Evolutionary conservation across 179 eudicot species (phyloP), one percentile per base, ranked within the genome.

Genomic region (Silene noctiflora): DNA sequence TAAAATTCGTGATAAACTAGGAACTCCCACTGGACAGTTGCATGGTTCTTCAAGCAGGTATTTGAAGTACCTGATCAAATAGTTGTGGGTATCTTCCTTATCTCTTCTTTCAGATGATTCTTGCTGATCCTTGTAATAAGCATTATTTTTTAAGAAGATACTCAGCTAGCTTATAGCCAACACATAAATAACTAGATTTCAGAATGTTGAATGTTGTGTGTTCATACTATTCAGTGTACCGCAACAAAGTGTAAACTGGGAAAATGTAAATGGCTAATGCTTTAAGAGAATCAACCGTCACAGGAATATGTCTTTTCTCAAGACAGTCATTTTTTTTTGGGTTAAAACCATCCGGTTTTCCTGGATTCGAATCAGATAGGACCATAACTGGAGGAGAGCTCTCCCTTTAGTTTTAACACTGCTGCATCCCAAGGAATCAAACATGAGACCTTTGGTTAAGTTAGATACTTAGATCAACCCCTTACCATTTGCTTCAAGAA

Each of bases 21-120:
- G 81, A 92, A 83, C 78, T 85, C 89, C 31, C 78, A 81, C 56
- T 93, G 99, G 99, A 93, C 96, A 9, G 98, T 95, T 59, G 96
- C 98, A 73, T 83, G 99, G 42, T 93, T 85, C 83, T 93, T 95
- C 79, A 88, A 90, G 71, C 99, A 95, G 97, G 99, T 93, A 80
- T 59, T 29, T 8, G 25, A 10, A 63, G 16, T 33, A 31, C 70
- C 14, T 33, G 48, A 4, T 16, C 39, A 55, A 46, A 62, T 61
- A 5, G 25, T 16, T 59, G 8, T 65, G 1, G 56, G 66, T 31
- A 61, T 61, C 13, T 58, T 25, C 35, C 44, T 25, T 25, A 27
- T 14, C 2, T 29, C n/a, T 0, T 25, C 39, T 65, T 4, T 1
- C 21, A 27, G 69, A 29, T 25, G 19, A 33, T 66, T 6, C n/a